Evolutionary conservation across 768 basidiomycete genomes (phyloP).

Genomic region (Pisolithus marmoratus): DNA sequence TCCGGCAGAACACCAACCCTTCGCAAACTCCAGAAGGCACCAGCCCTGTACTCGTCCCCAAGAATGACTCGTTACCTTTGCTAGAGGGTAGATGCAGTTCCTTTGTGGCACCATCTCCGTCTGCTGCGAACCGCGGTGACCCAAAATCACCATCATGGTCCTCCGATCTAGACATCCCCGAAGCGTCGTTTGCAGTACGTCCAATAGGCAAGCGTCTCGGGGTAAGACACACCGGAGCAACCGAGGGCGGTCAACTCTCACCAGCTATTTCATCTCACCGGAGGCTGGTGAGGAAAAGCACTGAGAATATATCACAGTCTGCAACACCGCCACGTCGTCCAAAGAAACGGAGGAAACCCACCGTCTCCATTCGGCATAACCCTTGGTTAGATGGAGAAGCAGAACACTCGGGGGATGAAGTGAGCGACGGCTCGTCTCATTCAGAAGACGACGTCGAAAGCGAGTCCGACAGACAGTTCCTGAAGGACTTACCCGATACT

Average conservation of each 20-base stretch:
- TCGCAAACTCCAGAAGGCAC: conserved; percentile 11
- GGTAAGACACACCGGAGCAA: conserved; percentile 20
- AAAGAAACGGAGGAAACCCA: conserved; percentile 15
- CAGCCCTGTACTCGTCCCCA: conserved; percentile 12
- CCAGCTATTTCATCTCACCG: conserved; percentile 24
- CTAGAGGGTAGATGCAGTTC: conserved; percentile 5
- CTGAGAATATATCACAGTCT: conserved; percentile 15
- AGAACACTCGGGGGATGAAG: conserved; percentile 75
- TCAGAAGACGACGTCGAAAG: conserved; percentile 48
- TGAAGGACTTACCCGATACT: conserved; percentile 57
- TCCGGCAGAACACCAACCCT: conserved; percentile 2
- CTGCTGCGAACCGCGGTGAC: conserved; percentile 23
- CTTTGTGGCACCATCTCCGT: conserved; percentile 32
- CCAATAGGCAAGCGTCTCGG: conserved; percentile 26
- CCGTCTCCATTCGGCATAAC: conserved; percentile 33
- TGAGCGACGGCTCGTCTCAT: conserved; percentile 56
- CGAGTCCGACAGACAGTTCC: conserved; percentile 64
- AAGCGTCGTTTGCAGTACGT: conserved; percentile 43
- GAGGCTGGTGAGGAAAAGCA: conserved; percentile 22
- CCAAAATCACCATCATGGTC: conserved; percentile 16
- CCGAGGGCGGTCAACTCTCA: conserved; percentile 21
- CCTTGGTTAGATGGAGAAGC: conserved; percentile 66
- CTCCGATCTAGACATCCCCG: conserved; percentile 25
- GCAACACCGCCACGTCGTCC: conserved; percentile 18
- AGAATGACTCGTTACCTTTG: conserved; percentile 13